A percentile compares a stretch with the other conserved stretches of the same genome.
Conservation (phyloP, 2,329 filamentous ascomycete genomes). For the Mycosphaerella sp. region DNA sequence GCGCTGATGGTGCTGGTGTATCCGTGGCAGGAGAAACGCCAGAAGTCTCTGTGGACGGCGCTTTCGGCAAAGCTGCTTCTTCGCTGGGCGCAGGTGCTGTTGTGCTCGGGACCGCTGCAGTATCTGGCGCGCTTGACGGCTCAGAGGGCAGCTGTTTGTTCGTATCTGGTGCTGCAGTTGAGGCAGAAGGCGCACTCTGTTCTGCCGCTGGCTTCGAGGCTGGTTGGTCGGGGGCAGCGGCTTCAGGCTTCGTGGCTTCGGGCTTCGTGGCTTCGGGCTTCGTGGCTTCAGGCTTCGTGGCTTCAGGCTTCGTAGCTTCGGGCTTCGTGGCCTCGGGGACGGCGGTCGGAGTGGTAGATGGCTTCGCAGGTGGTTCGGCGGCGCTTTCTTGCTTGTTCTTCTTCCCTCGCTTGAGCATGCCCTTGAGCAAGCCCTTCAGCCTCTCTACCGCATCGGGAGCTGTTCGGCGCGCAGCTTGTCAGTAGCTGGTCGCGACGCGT, state of each 20-base stretch:
- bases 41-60: not conserved
- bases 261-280: not conserved
- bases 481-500: slow-evolving; percentile 1
- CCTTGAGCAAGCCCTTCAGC: slow-evolving; percentile 22
- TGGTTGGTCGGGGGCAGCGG: not conserved
- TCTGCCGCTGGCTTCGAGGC: not conserved
- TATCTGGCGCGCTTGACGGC: slow-evolving; percentile 4
- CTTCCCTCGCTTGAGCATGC: slow-evolving; percentile 21
- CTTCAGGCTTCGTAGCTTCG: slow-evolving; percentile 1
- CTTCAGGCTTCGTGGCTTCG: slow-evolving; percentile 1
- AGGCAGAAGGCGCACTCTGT: not conserved
- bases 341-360: not conserved
- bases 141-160: slow-evolving; percentile 19
- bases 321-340: not conserved
- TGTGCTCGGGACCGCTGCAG: not conserved
- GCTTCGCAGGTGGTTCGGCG: slow-evolving; percentile 5
- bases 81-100: not conserved
- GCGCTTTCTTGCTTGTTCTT: slow-evolving; percentile 15
- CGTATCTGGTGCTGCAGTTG: slow-evolving; percentile 15
- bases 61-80: not conserved
- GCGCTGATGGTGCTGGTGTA: slow-evolving; percentile 11
- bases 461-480: slow-evolving; percentile 4
- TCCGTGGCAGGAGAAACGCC: slow-evolving; percentile 9
- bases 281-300: not conserved
- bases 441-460: slow-evolving; percentile 24